Evolutionary conservation across 441 rosid genomes (phyloP).

Genomic region (Adansonia madagascariensis): DNA sequence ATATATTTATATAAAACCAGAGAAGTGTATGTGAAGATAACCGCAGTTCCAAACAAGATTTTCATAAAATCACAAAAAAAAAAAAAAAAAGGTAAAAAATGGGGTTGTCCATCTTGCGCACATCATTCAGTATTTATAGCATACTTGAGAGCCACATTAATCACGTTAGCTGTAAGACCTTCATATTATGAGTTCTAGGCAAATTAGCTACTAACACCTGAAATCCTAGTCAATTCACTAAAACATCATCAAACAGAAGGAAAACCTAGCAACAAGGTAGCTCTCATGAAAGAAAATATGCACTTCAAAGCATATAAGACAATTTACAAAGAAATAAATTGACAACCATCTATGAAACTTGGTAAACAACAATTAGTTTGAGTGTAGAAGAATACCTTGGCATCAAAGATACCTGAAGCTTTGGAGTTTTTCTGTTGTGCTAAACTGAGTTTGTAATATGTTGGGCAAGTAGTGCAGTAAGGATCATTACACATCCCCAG

Average conservation of each 20-base stretch:
- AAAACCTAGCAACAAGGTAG: conserved; percentile 19
- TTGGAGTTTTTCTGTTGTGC: conserved; percentile 40
- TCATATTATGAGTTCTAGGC: conserved; percentile 11
- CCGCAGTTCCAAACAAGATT: not conserved
- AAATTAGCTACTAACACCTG: not conserved
- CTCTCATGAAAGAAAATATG: conserved; percentile 11
- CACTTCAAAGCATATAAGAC: conserved; percentile 3
- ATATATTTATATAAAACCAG: not conserved
- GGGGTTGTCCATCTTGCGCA: not conserved
- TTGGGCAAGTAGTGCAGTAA: conserved; percentile 89
- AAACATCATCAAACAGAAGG: conserved; percentile 15
- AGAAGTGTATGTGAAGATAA: not conserved
- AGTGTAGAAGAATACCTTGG: conserved; percentile 45
- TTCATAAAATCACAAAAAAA: not conserved
- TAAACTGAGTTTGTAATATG: conserved; percentile 53
- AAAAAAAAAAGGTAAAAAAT: not conserved
- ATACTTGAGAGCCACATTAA: not conserved
- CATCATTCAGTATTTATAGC: not conserved
- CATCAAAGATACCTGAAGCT: conserved; percentile 57
- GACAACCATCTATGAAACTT: not conserved
- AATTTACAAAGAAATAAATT: not conserved
- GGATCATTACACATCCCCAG: conserved; percentile 90
- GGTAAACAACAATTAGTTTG: conserved; percentile 1
- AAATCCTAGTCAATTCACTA: conserved; percentile 9
- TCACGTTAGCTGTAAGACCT: not conserved